phyloP scores from a whole-genome alignment of 352 stramenopile species.

The Pythium aquatile region DNA sequence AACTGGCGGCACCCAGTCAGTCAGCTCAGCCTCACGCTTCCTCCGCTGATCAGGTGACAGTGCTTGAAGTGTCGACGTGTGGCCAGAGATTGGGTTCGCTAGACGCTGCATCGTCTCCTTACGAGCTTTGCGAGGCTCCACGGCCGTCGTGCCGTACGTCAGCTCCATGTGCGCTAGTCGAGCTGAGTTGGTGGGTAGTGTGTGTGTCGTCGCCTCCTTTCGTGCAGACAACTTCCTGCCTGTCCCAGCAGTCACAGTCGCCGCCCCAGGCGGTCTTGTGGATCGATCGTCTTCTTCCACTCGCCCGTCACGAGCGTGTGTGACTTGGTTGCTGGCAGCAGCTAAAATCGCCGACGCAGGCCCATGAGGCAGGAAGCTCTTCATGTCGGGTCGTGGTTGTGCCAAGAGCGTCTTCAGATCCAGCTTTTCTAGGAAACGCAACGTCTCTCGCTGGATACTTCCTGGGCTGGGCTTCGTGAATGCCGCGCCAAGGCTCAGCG shows the following conservation, averaged over 20 bases:
- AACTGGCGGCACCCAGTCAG: conserved; percentile 3
- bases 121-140: conserved; percentile 42
- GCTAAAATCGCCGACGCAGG: neutral
- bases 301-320: conserved; percentile 2
- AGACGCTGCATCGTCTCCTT: conserved; percentile 64
- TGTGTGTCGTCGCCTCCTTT: conserved; percentile 2
- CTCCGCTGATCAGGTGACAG: conserved; percentile 52
- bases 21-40: conserved; percentile 40
- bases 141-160: conserved; percentile 55
- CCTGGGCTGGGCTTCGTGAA: neutral
- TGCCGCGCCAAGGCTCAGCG: neutral
- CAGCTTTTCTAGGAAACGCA: conserved; percentile 57
- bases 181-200: conserved; percentile 3
- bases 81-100: conserved; percentile 65
- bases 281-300: conserved; percentile 10
- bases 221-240: conserved; percentile 12
- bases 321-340: conserved; percentile 5
- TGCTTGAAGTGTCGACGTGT: conserved; percentile 63
- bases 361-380: conserved; percentile 14
- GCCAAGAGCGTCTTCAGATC: conserved; percentile 62
- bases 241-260: neutral
- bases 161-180: conserved; percentile 60
- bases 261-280: neutral
- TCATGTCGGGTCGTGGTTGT: conserved; percentile 56
- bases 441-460: conserved; percentile 42